Conservation (phyloP, 441 rosid genomes). For the Rhodomyrtus psidioides region DNA sequence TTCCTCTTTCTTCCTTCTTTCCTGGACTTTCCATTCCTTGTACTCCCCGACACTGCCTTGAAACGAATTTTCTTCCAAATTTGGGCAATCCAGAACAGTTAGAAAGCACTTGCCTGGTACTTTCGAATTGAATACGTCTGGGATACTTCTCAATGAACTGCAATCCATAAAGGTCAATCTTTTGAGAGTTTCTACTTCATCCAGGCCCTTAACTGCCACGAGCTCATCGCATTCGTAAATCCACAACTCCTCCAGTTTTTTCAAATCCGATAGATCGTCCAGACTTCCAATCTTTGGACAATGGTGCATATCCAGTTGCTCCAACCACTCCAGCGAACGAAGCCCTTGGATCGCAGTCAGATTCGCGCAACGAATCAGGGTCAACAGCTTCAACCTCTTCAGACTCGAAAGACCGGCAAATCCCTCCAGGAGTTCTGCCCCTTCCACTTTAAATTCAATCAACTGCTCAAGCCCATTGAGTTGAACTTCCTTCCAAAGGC, state of each 20-base stretch:
- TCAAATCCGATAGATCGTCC: neutral
- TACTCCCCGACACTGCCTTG: too few relatives aligned
- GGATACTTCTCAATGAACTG: neutral
- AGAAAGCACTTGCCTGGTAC: neutral
- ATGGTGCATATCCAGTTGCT: fast-evolving
- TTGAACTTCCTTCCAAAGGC: neutral
- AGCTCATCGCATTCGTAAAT: fast-evolving
- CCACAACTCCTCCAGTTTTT: fast-evolving
- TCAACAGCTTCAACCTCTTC: neutral
- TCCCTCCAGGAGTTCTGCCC: neutral
- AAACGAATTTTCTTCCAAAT: too few relatives aligned
- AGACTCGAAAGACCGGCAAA: neutral
- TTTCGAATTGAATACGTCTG: fast-evolving
- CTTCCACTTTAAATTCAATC: neutral
- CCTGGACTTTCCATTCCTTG: too few relatives aligned
- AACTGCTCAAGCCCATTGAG: neutral
- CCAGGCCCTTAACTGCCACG: neutral
- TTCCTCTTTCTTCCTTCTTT: too few relatives aligned
- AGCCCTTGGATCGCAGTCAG: neutral
- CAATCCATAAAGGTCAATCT: fast-evolving
- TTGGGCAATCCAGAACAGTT: too few relatives aligned
- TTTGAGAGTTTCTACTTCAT: neutral
- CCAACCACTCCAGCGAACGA: neutral
- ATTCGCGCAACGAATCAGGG: neutral
- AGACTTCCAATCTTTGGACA: neutral